Evolutionary conservation across 1,284 basidiomycete species (phyloP).

Genomic region (Termitomyces sp.): DNA sequence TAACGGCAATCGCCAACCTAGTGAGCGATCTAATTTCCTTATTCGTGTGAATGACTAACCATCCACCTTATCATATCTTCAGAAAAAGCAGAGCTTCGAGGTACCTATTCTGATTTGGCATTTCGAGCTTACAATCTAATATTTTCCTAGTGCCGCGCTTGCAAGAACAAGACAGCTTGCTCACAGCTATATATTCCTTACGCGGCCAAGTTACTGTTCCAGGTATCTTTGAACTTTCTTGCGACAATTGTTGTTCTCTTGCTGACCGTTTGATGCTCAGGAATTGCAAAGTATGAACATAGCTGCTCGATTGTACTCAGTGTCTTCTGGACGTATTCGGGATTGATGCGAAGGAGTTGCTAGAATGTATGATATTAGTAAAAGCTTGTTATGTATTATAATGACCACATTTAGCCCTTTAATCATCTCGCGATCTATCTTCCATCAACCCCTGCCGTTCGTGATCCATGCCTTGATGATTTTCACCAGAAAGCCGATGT

Average conservation of each 20-base stretch:
- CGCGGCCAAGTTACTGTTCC: constrained; percentile 89
- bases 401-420: background rate
- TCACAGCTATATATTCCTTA: constrained; percentile 91
- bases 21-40: constrained; percentile 35
- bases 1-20: constrained; percentile 93
- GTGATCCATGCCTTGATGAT: constrained; percentile 37
- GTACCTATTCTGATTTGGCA: constrained; percentile 24
- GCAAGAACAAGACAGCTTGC: constrained; percentile 92
- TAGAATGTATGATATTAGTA: constrained; percentile 19
- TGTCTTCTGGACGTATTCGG: constrained; percentile 76
- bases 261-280: constrained; percentile 29
- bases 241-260: background rate
- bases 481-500: constrained; percentile 45
- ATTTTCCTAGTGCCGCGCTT: constrained; percentile 66
- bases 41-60: constrained; percentile 1
- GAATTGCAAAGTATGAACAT: constrained; percentile 92
- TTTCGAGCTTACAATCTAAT: constrained; percentile 3
- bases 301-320: constrained; percentile 77
- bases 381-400: constrained; percentile 34
- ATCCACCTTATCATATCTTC: constrained; percentile 1
- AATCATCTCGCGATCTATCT: constrained; percentile 18
- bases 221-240: constrained; percentile 42
- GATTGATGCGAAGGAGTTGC: constrained; percentile 37
- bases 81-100: constrained; percentile 88
- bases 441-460: constrained; percentile 65